A percentile compares a stretch with the other conserved stretches of the same genome.
phyloP scores from a whole-genome alignment of 2,329 filamentous ascomycete genomes.

The Pyrenochaeta sp. region DNA sequence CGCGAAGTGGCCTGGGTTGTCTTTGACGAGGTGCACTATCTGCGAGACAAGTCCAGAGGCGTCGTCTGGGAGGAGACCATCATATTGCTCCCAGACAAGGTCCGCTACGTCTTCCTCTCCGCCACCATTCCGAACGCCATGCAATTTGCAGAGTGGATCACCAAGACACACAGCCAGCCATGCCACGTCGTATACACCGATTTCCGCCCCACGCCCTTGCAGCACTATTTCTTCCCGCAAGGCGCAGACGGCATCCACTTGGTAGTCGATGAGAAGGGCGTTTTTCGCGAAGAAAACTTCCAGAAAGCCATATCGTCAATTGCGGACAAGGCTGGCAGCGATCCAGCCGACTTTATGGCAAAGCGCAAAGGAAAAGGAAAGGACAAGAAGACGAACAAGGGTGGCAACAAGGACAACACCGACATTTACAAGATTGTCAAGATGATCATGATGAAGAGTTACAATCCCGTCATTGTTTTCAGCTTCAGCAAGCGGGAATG shows the following conservation, averaged over 20 bases:
- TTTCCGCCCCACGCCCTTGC: constrained; percentile 93
- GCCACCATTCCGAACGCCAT: constrained; percentile 98
- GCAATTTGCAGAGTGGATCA: constrained; percentile 99
- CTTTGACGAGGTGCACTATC: constrained; percentile 98
- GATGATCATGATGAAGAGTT: constrained; percentile 98
- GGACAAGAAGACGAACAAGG: constrained; percentile 90
- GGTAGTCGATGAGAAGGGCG: constrained; percentile 94
- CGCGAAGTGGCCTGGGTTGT: constrained; percentile 98
- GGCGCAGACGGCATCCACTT: constrained; percentile 92
- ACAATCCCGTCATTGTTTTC: constrained; percentile 98
- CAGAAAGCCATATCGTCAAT: constrained; percentile 93
- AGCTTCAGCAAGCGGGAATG: constrained; percentile 99
- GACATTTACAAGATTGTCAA: constrained; percentile 98
- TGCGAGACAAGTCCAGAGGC: constrained; percentile 91
- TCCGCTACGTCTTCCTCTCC: constrained; percentile 97
- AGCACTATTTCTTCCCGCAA: constrained; percentile 97
- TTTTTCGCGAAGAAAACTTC: constrained; percentile 97
- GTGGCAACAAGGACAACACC: constrained; percentile 68
- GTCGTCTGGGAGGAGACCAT: constrained; percentile 99
- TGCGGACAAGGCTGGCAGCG: constrained; percentile 84
- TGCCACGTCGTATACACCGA: constrained; percentile 99
- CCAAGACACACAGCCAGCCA: constrained; percentile 95
- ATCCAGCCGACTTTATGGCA: constrained; percentile 78
- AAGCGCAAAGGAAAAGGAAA: constrained; percentile 88
- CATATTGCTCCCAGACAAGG: constrained; percentile 96